Percentiles rank a stretch among this genome's conserved stretches.
Conservation (phyloP, 2,329 filamentous ascomycete species). For the Penicillium sp. region DNA sequence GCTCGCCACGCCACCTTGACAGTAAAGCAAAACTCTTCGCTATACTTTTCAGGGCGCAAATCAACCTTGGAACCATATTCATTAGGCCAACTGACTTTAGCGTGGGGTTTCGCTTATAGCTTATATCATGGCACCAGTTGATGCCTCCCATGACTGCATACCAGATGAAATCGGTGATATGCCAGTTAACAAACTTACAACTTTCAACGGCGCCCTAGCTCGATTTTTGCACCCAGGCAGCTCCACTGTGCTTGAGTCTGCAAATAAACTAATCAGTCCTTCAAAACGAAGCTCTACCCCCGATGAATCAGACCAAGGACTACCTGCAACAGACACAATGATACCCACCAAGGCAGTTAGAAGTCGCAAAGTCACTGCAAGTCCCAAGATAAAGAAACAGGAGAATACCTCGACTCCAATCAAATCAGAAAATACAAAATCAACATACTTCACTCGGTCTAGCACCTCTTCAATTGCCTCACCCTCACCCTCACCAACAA, state of each 20-base stretch:
- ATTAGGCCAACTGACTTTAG: neutral
- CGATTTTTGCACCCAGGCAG: slow-evolving; percentile 30
- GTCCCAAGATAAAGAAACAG: slow-evolving; percentile 15
- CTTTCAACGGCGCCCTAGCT: slow-evolving; percentile 38
- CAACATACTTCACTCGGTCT: slow-evolving; percentile 17
- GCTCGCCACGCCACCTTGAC: too few relatives aligned
- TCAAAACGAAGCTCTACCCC: neutral
- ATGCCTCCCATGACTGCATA: neutral
- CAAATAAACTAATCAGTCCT: neutral
- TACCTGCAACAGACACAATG: neutral
- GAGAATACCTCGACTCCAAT: neutral
- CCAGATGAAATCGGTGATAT: slow-evolving; percentile 20
- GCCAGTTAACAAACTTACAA: slow-evolving; percentile 35
- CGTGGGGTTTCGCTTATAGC: neutral
- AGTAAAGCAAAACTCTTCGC: too few relatives aligned
- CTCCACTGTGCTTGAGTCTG: neutral
- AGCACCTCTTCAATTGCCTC: slow-evolving; percentile 11
- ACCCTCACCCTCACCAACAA: slow-evolving; percentile 4
- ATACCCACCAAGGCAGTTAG: neutral
- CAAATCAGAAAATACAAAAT: neutral
- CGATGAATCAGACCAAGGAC: neutral
- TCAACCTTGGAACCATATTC: neutral
- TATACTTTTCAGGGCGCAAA: neutral
- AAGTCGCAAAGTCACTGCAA: neutral
- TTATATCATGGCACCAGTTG: neutral